phyloP scores from a whole-genome alignment of 176 grass and related monocot species.

The Aegilops tauschii region DNA sequence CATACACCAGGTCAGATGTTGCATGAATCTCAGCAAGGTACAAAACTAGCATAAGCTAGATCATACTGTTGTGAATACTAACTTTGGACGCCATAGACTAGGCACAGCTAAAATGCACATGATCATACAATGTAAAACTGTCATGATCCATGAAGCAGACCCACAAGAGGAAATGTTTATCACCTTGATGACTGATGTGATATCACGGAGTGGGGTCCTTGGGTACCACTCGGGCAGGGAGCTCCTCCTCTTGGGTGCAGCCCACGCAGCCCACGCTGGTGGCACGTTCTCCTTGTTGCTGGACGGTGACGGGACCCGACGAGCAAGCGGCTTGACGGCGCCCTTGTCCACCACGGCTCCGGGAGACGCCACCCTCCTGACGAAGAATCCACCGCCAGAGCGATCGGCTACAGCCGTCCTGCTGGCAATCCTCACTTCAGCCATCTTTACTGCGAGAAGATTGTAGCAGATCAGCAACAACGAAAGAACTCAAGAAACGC shows the following conservation, averaged over 20 bases:
- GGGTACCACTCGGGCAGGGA: constrained; percentile 68
- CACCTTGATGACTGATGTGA: constrained; percentile 58
- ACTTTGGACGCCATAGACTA: not conserved
- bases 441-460: constrained; percentile 38
- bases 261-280: constrained; percentile 17
- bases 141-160: not conserved
- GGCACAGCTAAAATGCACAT: not conserved
- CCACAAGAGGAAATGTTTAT: constrained; percentile 1
- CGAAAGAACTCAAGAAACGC: constrained; percentile 8
- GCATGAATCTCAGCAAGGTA: too few species aligned
- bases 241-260: constrained; percentile 50
- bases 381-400: constrained; percentile 52
- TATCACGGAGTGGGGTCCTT: constrained; percentile 61
- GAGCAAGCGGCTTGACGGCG: constrained; percentile 12
- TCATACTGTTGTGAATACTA: not conserved
- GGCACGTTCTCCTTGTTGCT: constrained; percentile 51
- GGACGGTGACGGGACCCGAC: not conserved
- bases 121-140: not conserved
- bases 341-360: constrained; percentile 24
- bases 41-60: too few species aligned
- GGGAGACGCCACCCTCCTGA: constrained; percentile 42
- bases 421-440: constrained; percentile 42
- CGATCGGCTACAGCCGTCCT: constrained; percentile 15
- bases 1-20: too few species aligned
- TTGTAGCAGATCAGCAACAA: not conserved